Conservation (phyloP, 163 green algal species). For the Coccomyxa subellipsoidea region DNA sequence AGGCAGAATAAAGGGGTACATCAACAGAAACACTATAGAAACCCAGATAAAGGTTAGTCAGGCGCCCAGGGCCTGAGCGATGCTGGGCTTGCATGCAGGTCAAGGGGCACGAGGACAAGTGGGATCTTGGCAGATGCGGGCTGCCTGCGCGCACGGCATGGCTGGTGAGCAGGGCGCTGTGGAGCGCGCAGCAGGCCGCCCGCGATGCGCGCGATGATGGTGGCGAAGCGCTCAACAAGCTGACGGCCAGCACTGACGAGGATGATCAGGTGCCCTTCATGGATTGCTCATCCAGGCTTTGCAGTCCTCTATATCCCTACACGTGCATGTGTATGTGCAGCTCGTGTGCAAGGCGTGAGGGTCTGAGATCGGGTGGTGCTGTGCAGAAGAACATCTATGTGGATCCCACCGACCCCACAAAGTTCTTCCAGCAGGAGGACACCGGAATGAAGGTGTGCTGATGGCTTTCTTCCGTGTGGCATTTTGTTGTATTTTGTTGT, state of each 20-base stretch:
- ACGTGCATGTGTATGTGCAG: too few relatives aligned
- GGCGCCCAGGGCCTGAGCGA: background rate
- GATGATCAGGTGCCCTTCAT: background rate
- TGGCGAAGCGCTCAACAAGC: background rate
- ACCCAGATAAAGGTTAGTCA: too few relatives aligned
- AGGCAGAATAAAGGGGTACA: too few relatives aligned
- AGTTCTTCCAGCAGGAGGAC: slow-evolving; percentile 61
- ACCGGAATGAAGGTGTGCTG: slow-evolving; percentile 16
- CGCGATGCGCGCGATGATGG: background rate
- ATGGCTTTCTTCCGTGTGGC: background rate
- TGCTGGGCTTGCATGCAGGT: slow-evolving; percentile 28
- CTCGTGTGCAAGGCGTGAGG: background rate
- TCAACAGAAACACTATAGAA: too few relatives aligned
- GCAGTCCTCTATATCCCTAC: too few relatives aligned
- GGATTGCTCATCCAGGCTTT: too few relatives aligned
- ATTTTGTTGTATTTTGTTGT: too few relatives aligned
- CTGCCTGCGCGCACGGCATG: background rate
- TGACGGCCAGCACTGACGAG: background rate
- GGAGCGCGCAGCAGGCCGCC: background rate
- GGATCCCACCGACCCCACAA: slow-evolving; percentile 52
- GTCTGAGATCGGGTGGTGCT: background rate
- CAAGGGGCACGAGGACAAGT: slow-evolving; percentile 22
- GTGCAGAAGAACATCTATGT: slow-evolving; percentile 8
- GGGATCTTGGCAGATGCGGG: background rate
- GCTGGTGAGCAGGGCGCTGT: background rate